Percentiles rank a stretch among this genome's conserved stretches.
These are phyloP conservation scores for Phytophthora rubi DNA, from an alignment of 352 stramenopile genomes.

Conservation along the genomic window DNA sequence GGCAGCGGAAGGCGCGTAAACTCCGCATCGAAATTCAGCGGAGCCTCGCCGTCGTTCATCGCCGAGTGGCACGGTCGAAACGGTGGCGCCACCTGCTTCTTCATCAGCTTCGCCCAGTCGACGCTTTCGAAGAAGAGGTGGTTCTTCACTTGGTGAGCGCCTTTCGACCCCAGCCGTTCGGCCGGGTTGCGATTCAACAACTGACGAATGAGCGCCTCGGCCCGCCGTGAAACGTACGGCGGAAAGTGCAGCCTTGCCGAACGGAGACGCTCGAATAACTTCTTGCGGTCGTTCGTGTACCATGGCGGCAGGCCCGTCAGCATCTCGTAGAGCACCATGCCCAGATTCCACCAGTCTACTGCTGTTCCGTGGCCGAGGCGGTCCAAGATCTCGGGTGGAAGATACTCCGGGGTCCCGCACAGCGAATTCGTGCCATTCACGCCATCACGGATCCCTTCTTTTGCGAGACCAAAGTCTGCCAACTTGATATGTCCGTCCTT, in stretches of 20 bases:
- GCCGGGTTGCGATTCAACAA: slow-evolving; percentile 82
- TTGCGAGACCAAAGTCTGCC: slow-evolving; percentile 84
- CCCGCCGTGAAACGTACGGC: slow-evolving; percentile 79
- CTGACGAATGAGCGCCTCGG: slow-evolving; percentile 79
- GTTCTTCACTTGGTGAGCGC: slow-evolving; percentile 70
- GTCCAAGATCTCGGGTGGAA: slow-evolving; percentile 87
- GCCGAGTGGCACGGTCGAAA: slow-evolving; percentile 81
- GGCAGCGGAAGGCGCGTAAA: slow-evolving; percentile 87
- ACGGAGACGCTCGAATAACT: slow-evolving; percentile 86
- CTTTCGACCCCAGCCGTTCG: slow-evolving; percentile 71
- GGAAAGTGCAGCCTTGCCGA: slow-evolving; percentile 85
- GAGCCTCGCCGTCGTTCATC: slow-evolving; percentile 75
- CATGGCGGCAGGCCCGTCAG: slow-evolving; percentile 83
- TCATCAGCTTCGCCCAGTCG: slow-evolving; percentile 67
- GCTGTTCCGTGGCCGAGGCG: slow-evolving; percentile 86
- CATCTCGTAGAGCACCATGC: slow-evolving; percentile 87
- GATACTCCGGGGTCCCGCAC: slow-evolving; percentile 89
- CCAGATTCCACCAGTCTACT: slow-evolving; percentile 94
- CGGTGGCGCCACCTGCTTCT: slow-evolving; percentile 68
- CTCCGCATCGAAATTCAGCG: slow-evolving; percentile 87
- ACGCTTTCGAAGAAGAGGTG: slow-evolving; percentile 85
- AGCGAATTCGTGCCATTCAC: slow-evolving; percentile 79
- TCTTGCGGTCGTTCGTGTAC: slow-evolving; percentile 91
- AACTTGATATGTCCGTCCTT: slow-evolving; percentile 91
- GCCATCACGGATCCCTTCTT: slow-evolving; percentile 77